These are phyloP conservation scores for Aegilops speltoides DNA, from an alignment of 176 grass and related monocot genomes.

Conservation along the genomic window DNA sequence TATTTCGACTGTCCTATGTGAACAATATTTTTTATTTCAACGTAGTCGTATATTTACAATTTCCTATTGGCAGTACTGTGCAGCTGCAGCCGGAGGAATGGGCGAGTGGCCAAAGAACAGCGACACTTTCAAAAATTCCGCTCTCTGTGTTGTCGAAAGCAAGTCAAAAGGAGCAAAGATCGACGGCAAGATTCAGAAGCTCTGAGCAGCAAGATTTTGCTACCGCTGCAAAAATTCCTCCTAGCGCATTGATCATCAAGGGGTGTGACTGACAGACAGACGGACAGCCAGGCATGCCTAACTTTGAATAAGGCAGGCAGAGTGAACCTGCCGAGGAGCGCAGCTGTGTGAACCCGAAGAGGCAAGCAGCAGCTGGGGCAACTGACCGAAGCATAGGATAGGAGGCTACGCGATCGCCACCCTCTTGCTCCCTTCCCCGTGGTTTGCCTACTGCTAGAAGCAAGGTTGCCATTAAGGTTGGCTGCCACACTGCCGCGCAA, in stretches of 20 bases:
- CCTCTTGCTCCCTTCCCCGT: neutral
- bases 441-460: conserved; percentile 49
- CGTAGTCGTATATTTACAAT: too few relatives aligned
- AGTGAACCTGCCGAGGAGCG: conserved; percentile 18
- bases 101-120: neutral
- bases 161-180: neutral
- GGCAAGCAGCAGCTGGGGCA: conserved; percentile 1
- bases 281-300: neutral
- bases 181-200: conserved; percentile 23
- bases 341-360: conserved; percentile 30
- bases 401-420: neutral
- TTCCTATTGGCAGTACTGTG: too few relatives aligned
- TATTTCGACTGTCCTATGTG: neutral
- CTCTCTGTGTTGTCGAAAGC: neutral
- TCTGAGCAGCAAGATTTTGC: conserved; percentile 27
- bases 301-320: neutral
- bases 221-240: conserved; percentile 35
- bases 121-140: neutral
- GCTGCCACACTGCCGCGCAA: neutral
- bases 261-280: neutral
- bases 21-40: neutral
- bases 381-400: conserved; percentile 14
- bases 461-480: conserved; percentile 46
- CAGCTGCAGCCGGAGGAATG: too few relatives aligned
- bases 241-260: conserved; percentile 9